These are phyloP conservation scores for Poa annua DNA, from an alignment of 176 grass and related monocot genomes.

Conservation along the genomic window DNA sequence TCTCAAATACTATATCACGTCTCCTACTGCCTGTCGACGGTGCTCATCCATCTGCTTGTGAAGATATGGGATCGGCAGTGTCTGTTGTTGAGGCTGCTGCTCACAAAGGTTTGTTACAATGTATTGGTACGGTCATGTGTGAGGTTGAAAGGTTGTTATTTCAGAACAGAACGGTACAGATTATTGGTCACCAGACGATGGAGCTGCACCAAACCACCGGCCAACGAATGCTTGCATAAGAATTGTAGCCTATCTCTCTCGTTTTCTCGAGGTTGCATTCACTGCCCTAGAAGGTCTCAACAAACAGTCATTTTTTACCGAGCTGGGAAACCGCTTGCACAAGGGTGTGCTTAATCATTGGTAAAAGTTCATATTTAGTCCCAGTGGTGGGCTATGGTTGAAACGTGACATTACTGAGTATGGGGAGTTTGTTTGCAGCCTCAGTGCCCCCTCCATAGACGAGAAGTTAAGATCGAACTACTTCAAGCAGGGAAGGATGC, in stretches of 20 bases:
- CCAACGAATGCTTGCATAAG: conserved; percentile 96
- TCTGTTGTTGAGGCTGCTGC: conserved; percentile 90
- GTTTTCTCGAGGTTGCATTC: conserved; percentile 97
- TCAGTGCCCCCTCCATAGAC: conserved; percentile 88
- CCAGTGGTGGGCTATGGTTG: conserved; percentile 88
- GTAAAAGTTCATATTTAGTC: conserved; percentile 94
- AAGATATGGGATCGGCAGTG: conserved; percentile 94
- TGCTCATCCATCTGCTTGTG: conserved; percentile 78
- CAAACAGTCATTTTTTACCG: conserved; percentile 99
- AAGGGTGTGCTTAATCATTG: conserved; percentile 94
- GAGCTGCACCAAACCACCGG: conserved; percentile 89
- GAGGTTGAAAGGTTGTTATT: conserved; percentile 98
- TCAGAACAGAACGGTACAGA: conserved; percentile 93
- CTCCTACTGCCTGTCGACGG: conserved; percentile 87
- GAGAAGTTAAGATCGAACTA: conserved; percentile 96
- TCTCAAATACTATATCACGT: conserved; percentile 94
- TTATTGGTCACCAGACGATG: conserved; percentile 94
- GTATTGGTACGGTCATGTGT: conserved; percentile 94
- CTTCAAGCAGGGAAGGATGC: no score
- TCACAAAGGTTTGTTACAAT: conserved; percentile 92
- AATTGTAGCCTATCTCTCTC: conserved; percentile 96
- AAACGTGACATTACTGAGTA: conserved; percentile 99
- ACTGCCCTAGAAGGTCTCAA: conserved; percentile 94
- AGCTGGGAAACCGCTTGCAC: conserved; percentile 94
- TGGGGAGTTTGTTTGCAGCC: conserved; percentile 95